These are phyloP conservation scores for Spiromastix sp. DNA, from an alignment of 2,329 filamentous ascomycete genomes.

Conservation along the genomic window DNA sequence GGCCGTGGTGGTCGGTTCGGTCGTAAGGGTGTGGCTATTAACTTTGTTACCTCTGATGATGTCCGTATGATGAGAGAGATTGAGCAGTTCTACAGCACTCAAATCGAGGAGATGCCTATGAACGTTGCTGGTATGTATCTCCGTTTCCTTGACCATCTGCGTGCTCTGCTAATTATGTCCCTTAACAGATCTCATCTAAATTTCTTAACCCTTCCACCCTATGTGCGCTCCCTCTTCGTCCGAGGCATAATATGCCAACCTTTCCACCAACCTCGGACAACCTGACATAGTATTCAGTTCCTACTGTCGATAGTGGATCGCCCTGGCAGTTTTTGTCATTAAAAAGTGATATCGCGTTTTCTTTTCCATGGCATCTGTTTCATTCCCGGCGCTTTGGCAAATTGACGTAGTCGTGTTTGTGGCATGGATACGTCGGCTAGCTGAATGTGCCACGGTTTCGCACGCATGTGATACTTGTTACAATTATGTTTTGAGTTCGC, in stretches of 20 bases:
- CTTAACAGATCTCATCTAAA: slow-evolving; percentile 34
- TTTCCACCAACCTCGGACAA: background rate
- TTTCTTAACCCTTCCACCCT: slow-evolving; percentile 24
- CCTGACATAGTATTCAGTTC: background rate
- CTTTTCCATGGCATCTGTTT: slow-evolving; percentile 6
- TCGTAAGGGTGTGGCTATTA: slow-evolving; percentile 99
- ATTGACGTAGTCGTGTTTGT: slow-evolving; percentile 1
- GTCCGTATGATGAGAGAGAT: slow-evolving; percentile 99
- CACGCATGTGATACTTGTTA: background rate
- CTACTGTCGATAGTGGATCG: slow-evolving; percentile 9
- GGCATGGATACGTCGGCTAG: slow-evolving; percentile 1
- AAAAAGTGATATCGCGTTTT: slow-evolving; percentile 11
- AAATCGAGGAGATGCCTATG: slow-evolving; percentile 99
- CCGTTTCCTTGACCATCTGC: background rate
- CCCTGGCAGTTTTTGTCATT: slow-evolving; percentile 8
- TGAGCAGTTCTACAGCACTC: slow-evolving; percentile 99
- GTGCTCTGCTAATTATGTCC: slow-evolving; percentile 10
- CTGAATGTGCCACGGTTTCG: no score
- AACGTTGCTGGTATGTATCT: slow-evolving; percentile 53
- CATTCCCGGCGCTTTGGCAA: slow-evolving; percentile 5
- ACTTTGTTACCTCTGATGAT: slow-evolving; percentile 98
- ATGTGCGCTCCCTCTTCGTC: slow-evolving; percentile 17
- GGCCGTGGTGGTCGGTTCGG: slow-evolving; percentile 99
- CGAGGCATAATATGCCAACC: slow-evolving; percentile 4
- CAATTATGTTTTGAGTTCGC: background rate